Evolutionary conservation across 1,284 basidiomycete species (phyloP), one percentile per base, ranked within the genome.

Genomic region (Laetiporus sulphureus): DNA sequence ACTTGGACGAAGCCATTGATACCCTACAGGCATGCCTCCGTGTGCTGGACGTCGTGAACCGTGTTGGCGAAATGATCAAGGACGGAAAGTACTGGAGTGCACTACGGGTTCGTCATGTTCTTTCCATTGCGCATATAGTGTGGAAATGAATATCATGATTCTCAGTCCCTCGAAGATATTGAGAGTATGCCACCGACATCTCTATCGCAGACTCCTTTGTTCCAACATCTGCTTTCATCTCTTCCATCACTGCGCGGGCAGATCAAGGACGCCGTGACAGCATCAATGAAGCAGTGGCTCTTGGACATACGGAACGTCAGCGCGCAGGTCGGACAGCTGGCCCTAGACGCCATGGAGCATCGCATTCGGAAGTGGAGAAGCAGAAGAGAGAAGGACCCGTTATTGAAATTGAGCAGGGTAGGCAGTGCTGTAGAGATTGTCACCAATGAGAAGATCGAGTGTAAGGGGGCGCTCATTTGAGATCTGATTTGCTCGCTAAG

Each of bases 1-100:
- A 98, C 63, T 74, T 99, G 27, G 94, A 98, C 62, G 93, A 98
- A 57, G 91, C 91, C 13, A 95, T 99, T 49, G 93, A 97, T 56
- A 89, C 89, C 3, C 67, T 99, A 4, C 93, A 99, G 63, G 84
- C 89, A 13, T 97, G 91, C 58, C 67, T 99, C 37, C 79, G 91
- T 36, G 83, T 99, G 4, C 68, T 99, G 41, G 96, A 99, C 58
- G 83, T 98, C 46, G 87, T 97, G n/a, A 83, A 93, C 60, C 79
- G 92, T 25, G 91, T 99, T 21, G 86, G 90, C 18, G 82, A 91
- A 56, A 90, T 99, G 81, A 89, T 99, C 53, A 76, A 79, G 51
- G 83, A 92, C 51, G 86, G 88, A 41, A 93, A 89, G 68, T 99
- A 94, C 67, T 99, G 92, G 84, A 92, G 92, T 53, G 96, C 95